Evolutionary conservation across 331 rosid species (phyloP).

Genomic region (Erythrophleum ivorense): DNA sequence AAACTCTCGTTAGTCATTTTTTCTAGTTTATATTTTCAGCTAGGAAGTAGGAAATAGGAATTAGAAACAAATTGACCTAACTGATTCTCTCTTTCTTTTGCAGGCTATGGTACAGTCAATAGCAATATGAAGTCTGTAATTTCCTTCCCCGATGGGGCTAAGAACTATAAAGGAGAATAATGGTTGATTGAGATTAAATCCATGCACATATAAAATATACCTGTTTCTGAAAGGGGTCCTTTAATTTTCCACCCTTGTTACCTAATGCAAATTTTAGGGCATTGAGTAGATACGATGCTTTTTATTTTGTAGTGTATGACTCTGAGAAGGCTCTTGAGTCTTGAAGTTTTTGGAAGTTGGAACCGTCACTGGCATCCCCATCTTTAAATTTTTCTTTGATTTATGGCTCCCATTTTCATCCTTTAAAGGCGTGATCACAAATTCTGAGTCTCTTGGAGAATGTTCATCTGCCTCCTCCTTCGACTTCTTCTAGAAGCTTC

Average conservation of each 20-base stretch:
- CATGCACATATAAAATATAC: background rate
- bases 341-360: conserved; percentile 38
- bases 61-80: background rate
- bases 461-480: conserved; percentile 24
- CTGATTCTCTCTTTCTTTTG: conserved; percentile 24
- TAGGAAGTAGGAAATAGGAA: background rate
- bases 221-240: conserved; percentile 49
- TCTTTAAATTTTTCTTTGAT: conserved; percentile 27
- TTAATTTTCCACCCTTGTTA: conserved; percentile 26
- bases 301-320: no score
- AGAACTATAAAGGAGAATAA: conserved; percentile 26
- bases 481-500: conserved; percentile 53
- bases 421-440: conserved; percentile 45
- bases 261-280: conserved; percentile 51
- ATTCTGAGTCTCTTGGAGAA: background rate
- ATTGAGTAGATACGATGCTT: conserved; percentile 51
- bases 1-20: background rate
- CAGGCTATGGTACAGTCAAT: conserved; percentile 48
- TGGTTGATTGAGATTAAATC: no score
- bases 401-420: conserved; percentile 19
- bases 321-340: conserved; percentile 56
- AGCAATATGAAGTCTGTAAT: conserved; percentile 17
- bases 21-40: conserved; percentile 1
- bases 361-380: conserved; percentile 30
- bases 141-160: conserved; percentile 40